These are phyloP conservation scores for Lachnellula cervina DNA, from an alignment of 2,329 filamentous ascomycete species.

Conservation along the genomic window DNA sequence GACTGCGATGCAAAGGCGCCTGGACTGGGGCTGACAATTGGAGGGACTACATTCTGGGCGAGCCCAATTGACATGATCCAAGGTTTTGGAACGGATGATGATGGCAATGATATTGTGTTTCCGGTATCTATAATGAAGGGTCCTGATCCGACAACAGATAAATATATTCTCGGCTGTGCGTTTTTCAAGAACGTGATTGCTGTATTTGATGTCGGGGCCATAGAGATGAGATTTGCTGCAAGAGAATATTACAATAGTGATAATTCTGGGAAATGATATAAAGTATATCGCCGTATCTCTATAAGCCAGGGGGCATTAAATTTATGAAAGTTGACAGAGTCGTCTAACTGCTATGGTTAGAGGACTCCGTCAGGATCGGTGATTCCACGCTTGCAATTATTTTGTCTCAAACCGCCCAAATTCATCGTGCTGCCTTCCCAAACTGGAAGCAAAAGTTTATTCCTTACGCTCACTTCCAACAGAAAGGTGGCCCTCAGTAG, in stretches of 20 bases:
- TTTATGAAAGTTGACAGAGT: too few relatives aligned
- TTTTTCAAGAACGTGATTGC: slow-evolving; percentile 46
- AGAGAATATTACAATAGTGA: too few relatives aligned
- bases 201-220: slow-evolving; percentile 46
- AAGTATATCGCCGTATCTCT: too few relatives aligned
- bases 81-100: not conserved
- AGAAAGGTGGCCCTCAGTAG: not conserved
- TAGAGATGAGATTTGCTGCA: slow-evolving; percentile 39
- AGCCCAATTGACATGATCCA: slow-evolving; percentile 31
- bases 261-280: too few relatives aligned
- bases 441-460: not conserved
- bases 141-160: too few relatives aligned
- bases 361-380: too few relatives aligned
- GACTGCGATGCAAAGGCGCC: slow-evolving; percentile 39
- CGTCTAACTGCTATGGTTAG: too few relatives aligned
- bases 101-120: not conserved
- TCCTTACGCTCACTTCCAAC: not conserved
- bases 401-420: too few relatives aligned
- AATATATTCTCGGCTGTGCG: slow-evolving; percentile 41
- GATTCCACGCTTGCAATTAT: too few relatives aligned
- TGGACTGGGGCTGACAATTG: slow-evolving; percentile 37
- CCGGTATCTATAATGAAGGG: too few relatives aligned
- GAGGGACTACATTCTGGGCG: slow-evolving; percentile 30
- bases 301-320: too few relatives aligned
- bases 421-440: too few relatives aligned